Percentiles rank a stretch among this genome's conserved stretches.
Evolutionary conservation across 2,329 filamentous ascomycete genomes (phyloP).

Genomic region (Sporothrix brunneoviolacea): DNA sequence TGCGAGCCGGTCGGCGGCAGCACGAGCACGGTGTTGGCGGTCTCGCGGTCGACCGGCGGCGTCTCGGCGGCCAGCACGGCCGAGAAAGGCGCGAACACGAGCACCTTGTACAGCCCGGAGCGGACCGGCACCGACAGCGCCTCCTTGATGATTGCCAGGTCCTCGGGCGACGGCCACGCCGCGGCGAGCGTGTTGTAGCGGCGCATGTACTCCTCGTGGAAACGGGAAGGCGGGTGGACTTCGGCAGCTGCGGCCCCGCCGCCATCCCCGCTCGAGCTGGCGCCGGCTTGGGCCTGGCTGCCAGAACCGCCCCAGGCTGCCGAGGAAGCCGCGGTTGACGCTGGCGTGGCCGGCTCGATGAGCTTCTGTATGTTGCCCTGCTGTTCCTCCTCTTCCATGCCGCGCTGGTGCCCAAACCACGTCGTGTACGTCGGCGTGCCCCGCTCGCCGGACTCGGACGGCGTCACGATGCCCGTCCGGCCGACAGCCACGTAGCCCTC

Average conservation of each 20-base stretch:
- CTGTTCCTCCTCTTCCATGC: background rate
- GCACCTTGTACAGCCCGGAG: background rate
- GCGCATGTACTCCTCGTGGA: conserved; percentile 8
- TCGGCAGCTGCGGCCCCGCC: background rate
- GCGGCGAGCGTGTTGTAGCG: conserved; percentile 5
- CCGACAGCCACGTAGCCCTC: background rate
- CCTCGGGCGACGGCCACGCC: conserved; percentile 8
- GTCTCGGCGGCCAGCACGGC: conserved; percentile 5
- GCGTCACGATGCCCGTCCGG: background rate
- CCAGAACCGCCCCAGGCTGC: background rate
- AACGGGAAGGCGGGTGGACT: background rate
- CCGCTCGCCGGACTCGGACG: background rate
- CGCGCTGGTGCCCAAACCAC: conserved; percentile 11
- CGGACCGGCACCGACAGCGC: conserved; percentile 1
- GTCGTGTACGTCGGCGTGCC: background rate
- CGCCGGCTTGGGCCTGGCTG: too few species aligned
- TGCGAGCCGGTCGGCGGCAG: conserved; percentile 17
- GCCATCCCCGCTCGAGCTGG: too few species aligned
- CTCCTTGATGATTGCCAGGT: background rate
- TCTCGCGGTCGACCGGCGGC: background rate
- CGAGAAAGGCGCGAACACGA: conserved; percentile 7
- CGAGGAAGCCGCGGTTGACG: background rate
- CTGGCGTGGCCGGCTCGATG: background rate
- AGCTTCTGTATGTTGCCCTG: background rate
- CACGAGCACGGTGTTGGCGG: background rate